Evolutionary conservation across 768 basidiomycete species (phyloP), one percentile per base, ranked within the genome.

Genomic region (Mycena capillaripes): DNA sequence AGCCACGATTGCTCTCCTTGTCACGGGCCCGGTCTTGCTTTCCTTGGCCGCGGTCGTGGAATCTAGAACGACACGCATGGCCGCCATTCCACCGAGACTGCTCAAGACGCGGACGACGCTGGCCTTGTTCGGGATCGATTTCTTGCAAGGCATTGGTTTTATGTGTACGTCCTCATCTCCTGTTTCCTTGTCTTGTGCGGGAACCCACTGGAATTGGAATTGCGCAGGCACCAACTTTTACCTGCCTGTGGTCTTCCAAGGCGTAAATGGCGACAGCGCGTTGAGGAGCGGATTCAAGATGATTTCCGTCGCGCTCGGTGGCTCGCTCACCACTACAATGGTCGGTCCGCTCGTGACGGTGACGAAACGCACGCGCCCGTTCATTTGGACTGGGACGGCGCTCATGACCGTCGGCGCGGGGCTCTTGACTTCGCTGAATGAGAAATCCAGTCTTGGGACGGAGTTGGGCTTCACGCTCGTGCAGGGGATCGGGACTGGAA

Each of bases 161-260:
- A 71, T 66, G 63, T 71, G 70, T 66, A 53, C 32, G 53, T 59
- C n/a, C n/a, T n/a, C n/a, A n/a, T n/a, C n/a, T 58, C n/a, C n/a
- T n/a, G n/a, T n/a, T n/a, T n/a, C n/a, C n/a, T n/a, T n/a, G n/a
- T n/a, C n/a, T n/a, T n/a, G n/a, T n/a, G n/a, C n/a, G n/a, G n/a
- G n/a, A n/a, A n/a, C n/a, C n/a, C n/a, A n/a, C n/a, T n/a, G n/a
- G n/a, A n/a, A n/a, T n/a, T n/a, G n/a, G n/a, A n/a, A n/a, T 21
- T 29, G n/a, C 38, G 14, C 27, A 71, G 70, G 70, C 57, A 71
- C 70, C 23, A 58, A 27, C n/a, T 71, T 71, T 32, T 84, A 82
- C 69, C 71, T 84, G 0, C 82, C 83, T 16, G 80, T 82, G 17
- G 82, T 82, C 71, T 84, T 83, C 72, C 84, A 84, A 57, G 81